phyloP scores from a whole-genome alignment of 768 basidiomycete genomes.

The Nidularia pulvinata region DNA sequence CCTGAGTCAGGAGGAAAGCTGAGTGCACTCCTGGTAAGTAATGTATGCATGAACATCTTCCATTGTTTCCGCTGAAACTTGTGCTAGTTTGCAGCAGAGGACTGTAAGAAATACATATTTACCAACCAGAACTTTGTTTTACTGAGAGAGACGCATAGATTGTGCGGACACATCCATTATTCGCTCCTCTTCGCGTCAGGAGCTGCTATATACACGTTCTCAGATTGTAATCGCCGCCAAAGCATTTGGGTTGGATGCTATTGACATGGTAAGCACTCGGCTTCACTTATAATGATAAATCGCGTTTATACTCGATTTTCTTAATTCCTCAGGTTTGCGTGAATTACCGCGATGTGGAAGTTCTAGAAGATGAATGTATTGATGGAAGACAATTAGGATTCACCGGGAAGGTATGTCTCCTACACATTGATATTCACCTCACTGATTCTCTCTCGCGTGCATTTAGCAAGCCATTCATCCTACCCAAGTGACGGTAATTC shows the following conservation, averaged over 20 bases:
- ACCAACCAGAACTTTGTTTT: too few species aligned
- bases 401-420: constrained; percentile 75
- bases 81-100: constrained; percentile 89
- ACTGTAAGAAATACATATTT: constrained; percentile 60
- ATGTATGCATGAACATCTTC: not conserved
- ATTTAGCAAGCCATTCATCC: constrained; percentile 94
- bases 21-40: constrained; percentile 64
- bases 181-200: constrained; percentile 70
- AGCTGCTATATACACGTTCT: constrained; percentile 84
- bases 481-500: constrained; percentile 74
- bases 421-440: not conserved
- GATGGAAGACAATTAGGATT: constrained; percentile 87
- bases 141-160: constrained; percentile 54
- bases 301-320: too few species aligned
- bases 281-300: too few species aligned
- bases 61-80: not conserved
- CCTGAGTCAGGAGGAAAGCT: constrained; percentile 50
- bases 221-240: constrained; percentile 81
- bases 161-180: constrained; percentile 88
- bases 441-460: not conserved
- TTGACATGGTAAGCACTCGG: constrained; percentile 78
- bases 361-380: constrained; percentile 70
- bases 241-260: constrained; percentile 80
- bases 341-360: constrained; percentile 74
- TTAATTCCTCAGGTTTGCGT: constrained; percentile 93